These are phyloP conservation scores for Globisporangium radiosum DNA, from an alignment of 352 stramenopile species.

Conservation along the genomic window DNA sequence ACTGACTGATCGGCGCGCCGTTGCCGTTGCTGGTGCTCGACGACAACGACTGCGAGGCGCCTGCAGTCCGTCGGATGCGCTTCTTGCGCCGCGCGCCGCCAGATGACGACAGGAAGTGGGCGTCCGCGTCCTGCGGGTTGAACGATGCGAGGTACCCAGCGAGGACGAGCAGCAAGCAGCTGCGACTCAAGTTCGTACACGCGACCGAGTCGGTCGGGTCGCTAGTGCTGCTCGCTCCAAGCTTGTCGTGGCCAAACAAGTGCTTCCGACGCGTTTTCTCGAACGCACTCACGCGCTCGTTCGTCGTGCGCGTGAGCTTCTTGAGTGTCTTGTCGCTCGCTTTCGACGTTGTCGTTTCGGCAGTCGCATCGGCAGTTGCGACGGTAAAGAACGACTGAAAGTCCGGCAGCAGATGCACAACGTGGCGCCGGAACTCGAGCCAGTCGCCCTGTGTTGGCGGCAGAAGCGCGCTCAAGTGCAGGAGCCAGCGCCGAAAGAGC, in stretches of 20 bases:
- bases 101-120: constrained; percentile 64
- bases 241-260: constrained; percentile 61
- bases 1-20: constrained; percentile 42
- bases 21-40: constrained; percentile 6
- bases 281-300: constrained; percentile 26
- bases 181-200: constrained; percentile 52
- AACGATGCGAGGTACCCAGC: constrained; percentile 74
- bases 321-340: constrained; percentile 15
- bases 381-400: constrained; percentile 23
- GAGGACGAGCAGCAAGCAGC: constrained; percentile 65
- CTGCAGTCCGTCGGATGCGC: constrained; percentile 15
- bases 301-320: constrained; percentile 32
- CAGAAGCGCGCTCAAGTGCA: constrained; percentile 39
- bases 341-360: constrained; percentile 4
- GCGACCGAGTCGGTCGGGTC: constrained; percentile 40
- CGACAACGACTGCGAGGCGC: constrained; percentile 22
- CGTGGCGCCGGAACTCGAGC: constrained; percentile 50
- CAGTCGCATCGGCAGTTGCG: not conserved
- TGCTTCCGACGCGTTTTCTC: constrained; percentile 44
- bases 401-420: constrained; percentile 49
- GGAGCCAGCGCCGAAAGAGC: constrained; percentile 47
- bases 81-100: constrained; percentile 45
- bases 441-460: constrained; percentile 50
- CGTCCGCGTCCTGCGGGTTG: constrained; percentile 70
- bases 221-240: constrained; percentile 15